These are phyloP conservation scores for Ustilago sp. DNA, from an alignment of 1,284 basidiomycete species.

Conservation along the genomic window DNA sequence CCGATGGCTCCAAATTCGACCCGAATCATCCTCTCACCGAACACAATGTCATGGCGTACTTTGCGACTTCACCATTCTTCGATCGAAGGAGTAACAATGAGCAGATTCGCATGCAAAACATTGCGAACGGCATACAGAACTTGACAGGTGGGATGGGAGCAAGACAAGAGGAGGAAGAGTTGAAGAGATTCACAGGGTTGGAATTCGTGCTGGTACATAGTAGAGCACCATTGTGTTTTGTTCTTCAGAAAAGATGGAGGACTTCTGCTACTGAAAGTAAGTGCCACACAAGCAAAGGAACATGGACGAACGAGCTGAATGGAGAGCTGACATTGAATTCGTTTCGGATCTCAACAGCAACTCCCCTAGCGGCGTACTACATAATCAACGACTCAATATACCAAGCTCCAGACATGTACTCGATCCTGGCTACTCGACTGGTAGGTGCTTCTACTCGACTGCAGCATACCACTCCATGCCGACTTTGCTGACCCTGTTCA, in stretches of 20 bases:
- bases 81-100: conserved; percentile 65
- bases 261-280: conserved; percentile 26
- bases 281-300: not conserved
- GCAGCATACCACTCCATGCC: too few species aligned
- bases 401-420: conserved; percentile 65
- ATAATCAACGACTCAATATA: conserved; percentile 63
- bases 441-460: conserved; percentile 25
- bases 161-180: conserved; percentile 51
- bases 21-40: conserved; percentile 44
- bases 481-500: not conserved
- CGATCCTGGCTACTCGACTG: conserved; percentile 53
- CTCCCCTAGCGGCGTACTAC: conserved; percentile 60
- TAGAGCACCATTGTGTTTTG: conserved; percentile 50
- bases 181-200: conserved; percentile 59
- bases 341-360: conserved; percentile 16
- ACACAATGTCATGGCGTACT: conserved; percentile 63
- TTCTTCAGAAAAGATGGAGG: conserved; percentile 61
- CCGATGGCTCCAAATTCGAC: conserved; percentile 15
- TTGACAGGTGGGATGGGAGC: conserved; percentile 17
- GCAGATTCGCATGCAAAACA: conserved; percentile 67
- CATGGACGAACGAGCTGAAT: not conserved
- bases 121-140: conserved; percentile 41
- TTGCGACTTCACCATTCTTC: conserved; percentile 65
- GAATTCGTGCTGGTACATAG: conserved; percentile 64
- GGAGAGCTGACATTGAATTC: not conserved